Evolutionary conservation across 768 basidiomycete genomes (phyloP), one percentile per base, ranked within the genome.

Genomic region (Inosperma sp.): DNA sequence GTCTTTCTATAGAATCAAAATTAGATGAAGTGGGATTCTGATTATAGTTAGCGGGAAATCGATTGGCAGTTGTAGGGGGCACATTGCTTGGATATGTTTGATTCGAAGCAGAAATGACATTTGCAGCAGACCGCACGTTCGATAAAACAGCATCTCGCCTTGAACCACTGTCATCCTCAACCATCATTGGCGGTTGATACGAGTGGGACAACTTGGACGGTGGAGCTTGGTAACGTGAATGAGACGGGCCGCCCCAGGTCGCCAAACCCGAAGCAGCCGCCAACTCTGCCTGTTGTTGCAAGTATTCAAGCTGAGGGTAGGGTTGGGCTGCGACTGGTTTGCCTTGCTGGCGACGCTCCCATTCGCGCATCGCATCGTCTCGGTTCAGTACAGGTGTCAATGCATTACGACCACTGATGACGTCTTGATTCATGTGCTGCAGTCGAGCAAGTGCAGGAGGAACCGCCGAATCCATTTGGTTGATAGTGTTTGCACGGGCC

Each of bases 361-460:
- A 98, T 69, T 97, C 95, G 35, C 86, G 81, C 75, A 92, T 87
- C 36, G 90, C 87, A 56, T 99, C 95, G 57, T 98, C 95, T 46
- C 95, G 79, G 59, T 95, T 94, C 56, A 98, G 70, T 25, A 96
- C 93, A 2, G 95, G 95, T 12, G 93, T 96, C 66, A 96, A 66
- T 17, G 90, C 87, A 59, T 91, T 90, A 48, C 91, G 76, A 33
- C 83, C 81, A 43, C 72, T 80, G 57, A 84, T 85, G 61, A 83
- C 82, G 66, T 86, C 88, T 68, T 86, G 83, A 54, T 88, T 88
- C 86, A 92, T 91, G 23, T 92, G 90, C 48, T 90, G 86, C 55
- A 94, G 68, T 27, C 91, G 79, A 19, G 92, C 93, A 21, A 99
- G 75, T 33, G 95, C 94, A 17, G 95, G 91, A 23, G 96, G 96